These are phyloP conservation scores for Rhodofomes roseus DNA, from an alignment of 1,284 basidiomycete species.

Conservation along the genomic window DNA sequence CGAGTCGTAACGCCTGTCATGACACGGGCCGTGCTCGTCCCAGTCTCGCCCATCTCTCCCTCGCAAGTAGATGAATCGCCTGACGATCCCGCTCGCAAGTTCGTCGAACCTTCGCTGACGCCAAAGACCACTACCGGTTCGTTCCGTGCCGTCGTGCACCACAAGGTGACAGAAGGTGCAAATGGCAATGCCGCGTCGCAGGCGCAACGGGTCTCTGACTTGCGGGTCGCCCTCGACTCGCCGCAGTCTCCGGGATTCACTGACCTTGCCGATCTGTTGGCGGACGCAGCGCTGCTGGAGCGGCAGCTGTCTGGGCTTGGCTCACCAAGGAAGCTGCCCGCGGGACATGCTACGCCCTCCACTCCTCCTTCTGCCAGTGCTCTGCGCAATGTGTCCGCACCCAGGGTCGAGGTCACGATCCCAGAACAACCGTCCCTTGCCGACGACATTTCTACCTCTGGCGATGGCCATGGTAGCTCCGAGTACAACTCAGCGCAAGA, in stretches of 20 bases:
- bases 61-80: background rate
- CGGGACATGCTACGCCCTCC: background rate
- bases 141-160: conserved; percentile 30
- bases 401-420: background rate
- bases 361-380: background rate
- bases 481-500: conserved; percentile 4
- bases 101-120: conserved; percentile 18
- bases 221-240: conserved; percentile 1
- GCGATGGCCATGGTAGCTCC: conserved; percentile 8
- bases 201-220: conserved; percentile 3
- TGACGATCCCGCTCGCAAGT: conserved; percentile 3
- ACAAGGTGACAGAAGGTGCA: conserved; percentile 20
- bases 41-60: conserved; percentile 8
- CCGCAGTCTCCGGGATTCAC: conserved; percentile 20
- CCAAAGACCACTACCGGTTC: conserved; percentile 18
- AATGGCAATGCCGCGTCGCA: background rate
- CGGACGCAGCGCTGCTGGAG: conserved; percentile 27
- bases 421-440: conserved; percentile 3
- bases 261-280: conserved; percentile 26
- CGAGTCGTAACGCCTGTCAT: conserved; percentile 16
- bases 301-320: conserved; percentile 20
- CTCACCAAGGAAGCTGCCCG: conserved; percentile 15
- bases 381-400: background rate
- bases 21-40: conserved; percentile 15
- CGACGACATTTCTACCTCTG: conserved; percentile 19